Conservation (phyloP, 768 basidiomycete species). For the Coprinopsis sp. region DNA sequence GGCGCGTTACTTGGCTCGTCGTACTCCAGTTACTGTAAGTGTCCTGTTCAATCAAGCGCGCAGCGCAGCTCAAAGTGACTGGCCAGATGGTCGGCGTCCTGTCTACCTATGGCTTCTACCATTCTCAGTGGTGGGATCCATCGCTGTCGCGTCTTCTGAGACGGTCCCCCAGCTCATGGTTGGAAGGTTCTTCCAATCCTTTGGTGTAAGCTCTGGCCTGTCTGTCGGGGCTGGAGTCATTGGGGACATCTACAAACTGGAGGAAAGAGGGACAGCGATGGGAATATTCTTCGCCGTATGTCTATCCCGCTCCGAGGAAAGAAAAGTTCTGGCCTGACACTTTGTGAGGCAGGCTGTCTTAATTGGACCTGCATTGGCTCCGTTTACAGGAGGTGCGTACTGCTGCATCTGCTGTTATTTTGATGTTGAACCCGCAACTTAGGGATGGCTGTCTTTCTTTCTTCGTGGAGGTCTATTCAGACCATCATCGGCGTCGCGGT, state of each 20-base stretch:
- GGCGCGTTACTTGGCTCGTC: constrained; percentile 30
- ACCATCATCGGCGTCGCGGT: constrained; percentile 37
- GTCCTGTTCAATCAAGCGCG: neutral
- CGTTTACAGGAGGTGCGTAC: constrained; percentile 46
- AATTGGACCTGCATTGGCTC: constrained; percentile 59
- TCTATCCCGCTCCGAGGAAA: constrained; percentile 6
- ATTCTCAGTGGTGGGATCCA: constrained; percentile 50
- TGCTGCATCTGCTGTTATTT: neutral
- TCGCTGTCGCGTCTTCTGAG: constrained; percentile 50
- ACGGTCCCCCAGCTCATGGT: constrained; percentile 46
- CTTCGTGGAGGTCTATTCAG: constrained; percentile 66
- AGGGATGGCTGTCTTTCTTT: constrained; percentile 34
- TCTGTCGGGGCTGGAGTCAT: constrained; percentile 59
- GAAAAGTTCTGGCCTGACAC: neutral
- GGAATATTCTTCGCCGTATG: constrained; percentile 53
- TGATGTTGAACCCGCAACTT: neutral
- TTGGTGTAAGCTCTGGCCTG: constrained; percentile 54
- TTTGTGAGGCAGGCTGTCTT: constrained; percentile 37
- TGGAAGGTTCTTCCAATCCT: constrained; percentile 62
- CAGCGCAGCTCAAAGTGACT: neutral
- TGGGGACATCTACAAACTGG: constrained; percentile 62
- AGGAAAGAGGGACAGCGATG: constrained; percentile 57
- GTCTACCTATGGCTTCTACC: constrained; percentile 60
- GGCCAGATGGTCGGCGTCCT: constrained; percentile 57
- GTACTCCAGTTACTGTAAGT: constrained; percentile 37